Evolutionary conservation across 1,284 basidiomycete species (phyloP).

Genomic region (Cystobasidiaceae sp.): DNA sequence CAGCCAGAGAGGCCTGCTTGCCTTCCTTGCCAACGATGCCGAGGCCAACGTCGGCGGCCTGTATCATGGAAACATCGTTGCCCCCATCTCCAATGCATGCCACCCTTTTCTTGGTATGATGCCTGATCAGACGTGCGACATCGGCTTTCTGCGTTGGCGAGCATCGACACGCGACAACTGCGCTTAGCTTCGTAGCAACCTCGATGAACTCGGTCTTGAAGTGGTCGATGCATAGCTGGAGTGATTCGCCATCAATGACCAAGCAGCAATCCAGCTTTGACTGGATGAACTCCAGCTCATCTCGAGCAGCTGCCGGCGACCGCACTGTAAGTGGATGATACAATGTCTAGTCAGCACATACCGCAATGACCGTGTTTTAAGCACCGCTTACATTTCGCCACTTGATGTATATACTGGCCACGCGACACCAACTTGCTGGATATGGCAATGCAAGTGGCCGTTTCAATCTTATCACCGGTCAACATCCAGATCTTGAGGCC

Average conservation of each 20-base stretch:
- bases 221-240: constrained; percentile 80
- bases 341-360: neutral
- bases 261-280: constrained; percentile 94
- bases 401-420: constrained; percentile 96
- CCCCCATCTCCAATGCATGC: constrained; percentile 97
- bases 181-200: constrained; percentile 89
- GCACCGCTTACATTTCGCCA: constrained; percentile 70
- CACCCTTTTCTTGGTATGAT: constrained; percentile 84
- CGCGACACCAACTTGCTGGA: constrained; percentile 92
- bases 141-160: constrained; percentile 99
- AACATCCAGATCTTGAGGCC: constrained; percentile 99
- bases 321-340: constrained; percentile 58
- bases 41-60: constrained; percentile 87
- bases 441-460: constrained; percentile 95
- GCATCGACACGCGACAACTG: constrained; percentile 95
- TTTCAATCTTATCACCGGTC: constrained; percentile 99
- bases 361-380: neutral
- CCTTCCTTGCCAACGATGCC: constrained; percentile 99
- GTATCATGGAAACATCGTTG: constrained; percentile 95
- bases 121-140: constrained; percentile 84
- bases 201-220: constrained; percentile 93
- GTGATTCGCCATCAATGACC: constrained; percentile 96
- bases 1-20: constrained; percentile 93
- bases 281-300: constrained; percentile 90
- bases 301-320: constrained; percentile 71